These are phyloP conservation scores for Auriscalpium microsporum DNA, from an alignment of 768 basidiomycete genomes.

Conservation along the genomic window DNA sequence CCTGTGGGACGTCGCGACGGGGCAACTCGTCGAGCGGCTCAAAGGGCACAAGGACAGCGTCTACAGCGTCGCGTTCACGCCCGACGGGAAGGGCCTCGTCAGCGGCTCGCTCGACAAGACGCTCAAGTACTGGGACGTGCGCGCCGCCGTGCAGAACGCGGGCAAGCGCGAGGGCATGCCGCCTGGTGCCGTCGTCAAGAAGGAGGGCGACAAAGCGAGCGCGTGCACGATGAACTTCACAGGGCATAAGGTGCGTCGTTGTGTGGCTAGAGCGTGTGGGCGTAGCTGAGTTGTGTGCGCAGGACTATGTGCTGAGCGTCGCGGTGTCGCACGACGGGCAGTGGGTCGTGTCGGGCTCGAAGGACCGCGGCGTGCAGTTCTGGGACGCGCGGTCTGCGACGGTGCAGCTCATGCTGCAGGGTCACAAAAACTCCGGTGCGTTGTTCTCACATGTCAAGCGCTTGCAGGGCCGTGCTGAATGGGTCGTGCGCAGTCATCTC, in stretches of 20 bases:
- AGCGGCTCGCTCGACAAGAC: constrained; percentile 76
- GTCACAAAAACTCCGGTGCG: constrained; percentile 61
- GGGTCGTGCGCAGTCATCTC: constrained; percentile 44
- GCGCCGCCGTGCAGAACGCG: constrained; percentile 25
- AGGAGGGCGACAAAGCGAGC: constrained; percentile 41
- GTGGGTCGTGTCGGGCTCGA: constrained; percentile 92
- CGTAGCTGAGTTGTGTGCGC: constrained; percentile 4
- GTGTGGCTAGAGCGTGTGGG: background rate
- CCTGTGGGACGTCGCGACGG: constrained; percentile 60
- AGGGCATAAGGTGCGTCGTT: constrained; percentile 67
- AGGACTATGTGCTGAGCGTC: constrained; percentile 69
- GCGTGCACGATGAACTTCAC: constrained; percentile 76
- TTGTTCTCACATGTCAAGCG: constrained; percentile 1
- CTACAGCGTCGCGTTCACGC: constrained; percentile 78
- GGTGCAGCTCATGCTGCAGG: constrained; percentile 91
- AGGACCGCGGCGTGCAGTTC: constrained; percentile 94
- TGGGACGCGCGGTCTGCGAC: constrained; percentile 74
- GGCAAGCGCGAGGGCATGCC: constrained; percentile 23
- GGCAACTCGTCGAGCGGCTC: constrained; percentile 48
- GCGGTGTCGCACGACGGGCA: constrained; percentile 87
- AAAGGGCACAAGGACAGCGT: constrained; percentile 55
- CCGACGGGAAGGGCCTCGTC: constrained; percentile 81
- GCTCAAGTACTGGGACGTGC: constrained; percentile 54
- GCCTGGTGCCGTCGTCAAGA: constrained; percentile 25
- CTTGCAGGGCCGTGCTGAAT: constrained; percentile 1